Evolutionary conservation across 257 asterid species (phyloP), one percentile per base, ranked within the genome.

Genomic region (Salvia miltiorrhiza): DNA sequence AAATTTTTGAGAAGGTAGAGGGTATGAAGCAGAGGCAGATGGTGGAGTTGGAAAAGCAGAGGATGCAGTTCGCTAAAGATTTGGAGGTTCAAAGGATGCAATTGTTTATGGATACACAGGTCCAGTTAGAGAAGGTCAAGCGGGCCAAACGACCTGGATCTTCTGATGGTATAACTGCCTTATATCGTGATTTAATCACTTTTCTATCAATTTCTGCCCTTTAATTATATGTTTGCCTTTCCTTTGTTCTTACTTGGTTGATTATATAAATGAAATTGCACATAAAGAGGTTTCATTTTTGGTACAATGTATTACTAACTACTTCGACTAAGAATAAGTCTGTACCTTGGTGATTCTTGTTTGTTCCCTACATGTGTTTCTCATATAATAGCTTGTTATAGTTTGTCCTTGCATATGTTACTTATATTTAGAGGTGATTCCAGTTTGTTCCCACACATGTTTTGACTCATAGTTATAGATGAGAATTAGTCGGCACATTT

Each of bases 31-130:
- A 85, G 82, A 81, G 82, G 75, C 87, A 83, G 79, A 82, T 89
- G 86, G 63, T 89, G 77, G 95, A 87, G 75, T 37, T 87, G 81
- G 96, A 85, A 80, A 89, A 89, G 77, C 85, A 85, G 81, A 78
- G 92, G 84, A 85, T 85, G 94, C 86, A 87, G 71, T 82, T 89
- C 69, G 84, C 86, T 21, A 87, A 85, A 57, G 96, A 87, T 24
- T 70, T 89, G 78, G 95, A 89, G 77, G 89, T 87, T 58, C 90
- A 85, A 74, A 78, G 95, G 84, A 85, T 89, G 92, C 90, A 85
- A 58, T 71, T 85, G 80, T 83, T 89, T 58, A 81, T 87, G 86
- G 96, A 89, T 77, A 78, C 90, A 69, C 94, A 80, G 76, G 76
- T 85, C 56, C 86, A 81, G 82, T 72, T 86, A 11, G 88, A 80